phyloP scores from a whole-genome alignment of 2,329 filamentous ascomycete species.

The Xylaria sp. region DNA sequence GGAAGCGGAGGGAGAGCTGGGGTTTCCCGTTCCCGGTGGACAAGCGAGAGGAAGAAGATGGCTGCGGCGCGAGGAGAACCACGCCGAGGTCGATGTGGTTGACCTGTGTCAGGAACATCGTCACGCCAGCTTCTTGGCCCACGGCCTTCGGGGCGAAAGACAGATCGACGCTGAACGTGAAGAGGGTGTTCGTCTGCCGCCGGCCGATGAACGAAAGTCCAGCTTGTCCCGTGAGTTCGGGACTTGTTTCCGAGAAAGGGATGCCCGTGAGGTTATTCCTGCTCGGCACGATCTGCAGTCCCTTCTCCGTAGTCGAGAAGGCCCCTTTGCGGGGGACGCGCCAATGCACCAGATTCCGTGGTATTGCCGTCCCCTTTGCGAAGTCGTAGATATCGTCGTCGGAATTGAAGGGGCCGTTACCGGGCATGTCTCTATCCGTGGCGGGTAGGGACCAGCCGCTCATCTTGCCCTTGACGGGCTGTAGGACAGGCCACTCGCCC shows the following conservation, averaged over 20 bases:
- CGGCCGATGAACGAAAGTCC: slow-evolving; percentile 50
- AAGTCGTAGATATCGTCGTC: slow-evolving; percentile 44
- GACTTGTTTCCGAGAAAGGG: slow-evolving; percentile 30
- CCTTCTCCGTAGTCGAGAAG: slow-evolving; percentile 40
- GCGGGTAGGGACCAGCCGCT: slow-evolving; percentile 55
- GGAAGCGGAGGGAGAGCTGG: slow-evolving; percentile 45
- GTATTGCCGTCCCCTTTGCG: slow-evolving; percentile 39
- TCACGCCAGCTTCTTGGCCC: slow-evolving; percentile 50
- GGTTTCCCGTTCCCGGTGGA: not conserved
- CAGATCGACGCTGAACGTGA: slow-evolving; percentile 50
- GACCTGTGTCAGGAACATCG: slow-evolving; percentile 51
- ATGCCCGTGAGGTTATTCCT: slow-evolving; percentile 47
- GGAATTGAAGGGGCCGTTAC: slow-evolving; percentile 46
- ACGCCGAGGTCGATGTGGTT: slow-evolving; percentile 51
- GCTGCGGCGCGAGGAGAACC: slow-evolving; percentile 38
- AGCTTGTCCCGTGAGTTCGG: slow-evolving; percentile 42
- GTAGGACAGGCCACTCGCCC: slow-evolving; percentile 60
- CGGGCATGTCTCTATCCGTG: slow-evolving; percentile 50
- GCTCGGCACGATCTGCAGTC: slow-evolving; percentile 46
- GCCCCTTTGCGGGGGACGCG: slow-evolving; percentile 46
- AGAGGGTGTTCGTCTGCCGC: slow-evolving; percentile 50
- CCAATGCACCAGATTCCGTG: slow-evolving; percentile 50
- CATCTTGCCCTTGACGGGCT: slow-evolving; percentile 58
- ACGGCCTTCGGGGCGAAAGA: slow-evolving; percentile 42
- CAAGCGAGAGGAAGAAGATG: too few species aligned